These are phyloP conservation scores for Hypoxylon sp. DNA, from an alignment of 2,329 filamentous ascomycete genomes.

Conservation along the genomic window DNA sequence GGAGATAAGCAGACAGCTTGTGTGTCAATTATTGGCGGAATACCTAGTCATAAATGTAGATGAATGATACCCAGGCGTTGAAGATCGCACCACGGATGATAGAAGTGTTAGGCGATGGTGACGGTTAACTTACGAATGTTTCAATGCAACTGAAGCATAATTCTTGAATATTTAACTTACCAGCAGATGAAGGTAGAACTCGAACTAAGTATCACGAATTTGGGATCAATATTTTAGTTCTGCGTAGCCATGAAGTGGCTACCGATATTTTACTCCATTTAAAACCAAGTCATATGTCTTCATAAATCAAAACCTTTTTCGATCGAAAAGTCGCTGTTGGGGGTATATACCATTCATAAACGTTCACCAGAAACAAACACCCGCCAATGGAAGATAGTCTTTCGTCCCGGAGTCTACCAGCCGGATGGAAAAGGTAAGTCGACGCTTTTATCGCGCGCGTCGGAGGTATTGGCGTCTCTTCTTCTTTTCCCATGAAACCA, in stretches of 20 bases:
- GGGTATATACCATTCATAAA: constrained; percentile 57
- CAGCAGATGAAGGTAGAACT: background rate
- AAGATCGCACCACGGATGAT: constrained; percentile 31
- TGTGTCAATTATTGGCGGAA: constrained; percentile 45
- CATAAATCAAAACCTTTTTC: constrained; percentile 16
- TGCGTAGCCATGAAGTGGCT: constrained; percentile 17
- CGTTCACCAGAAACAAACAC: constrained; percentile 65
- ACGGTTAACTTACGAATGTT: background rate
- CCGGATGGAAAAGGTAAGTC: constrained; percentile 35
- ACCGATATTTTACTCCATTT: constrained; percentile 8
- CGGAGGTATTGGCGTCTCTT: constrained; percentile 21
- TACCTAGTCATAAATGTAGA: constrained; percentile 50
- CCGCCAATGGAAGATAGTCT: constrained; percentile 40
- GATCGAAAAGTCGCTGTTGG: constrained; percentile 47
- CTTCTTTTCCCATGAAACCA: constrained; percentile 34
- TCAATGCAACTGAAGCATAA: background rate
- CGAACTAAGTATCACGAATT: constrained; percentile 11
- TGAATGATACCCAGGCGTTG: constrained; percentile 54
- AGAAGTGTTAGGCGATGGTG: constrained; percentile 13
- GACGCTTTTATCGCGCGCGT: constrained; percentile 25
- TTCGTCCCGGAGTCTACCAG: constrained; percentile 52
- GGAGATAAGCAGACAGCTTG: constrained; percentile 36
- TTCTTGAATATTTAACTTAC: background rate
- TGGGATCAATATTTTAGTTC: constrained; percentile 11
- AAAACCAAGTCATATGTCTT: constrained; percentile 18